These are phyloP conservation scores for Quercus phellos DNA, from an alignment of 331 rosid genomes.

Conservation along the genomic window DNA sequence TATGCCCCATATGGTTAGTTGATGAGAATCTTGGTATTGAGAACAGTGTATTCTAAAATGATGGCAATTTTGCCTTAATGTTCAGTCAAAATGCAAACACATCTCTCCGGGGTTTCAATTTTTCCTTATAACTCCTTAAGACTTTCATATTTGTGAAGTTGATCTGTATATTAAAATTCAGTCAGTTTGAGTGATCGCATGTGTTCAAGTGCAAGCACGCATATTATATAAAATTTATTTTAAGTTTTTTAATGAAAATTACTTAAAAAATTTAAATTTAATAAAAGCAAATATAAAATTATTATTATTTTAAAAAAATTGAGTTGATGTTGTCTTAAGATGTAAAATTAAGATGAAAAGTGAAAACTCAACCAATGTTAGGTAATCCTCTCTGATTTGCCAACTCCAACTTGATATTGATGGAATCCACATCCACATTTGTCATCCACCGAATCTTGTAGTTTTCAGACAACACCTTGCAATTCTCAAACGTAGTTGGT, in stretches of 20 bases:
- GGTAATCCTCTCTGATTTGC: constrained; percentile 20
- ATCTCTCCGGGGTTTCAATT: too few relatives aligned
- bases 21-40: background rate
- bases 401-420: constrained; percentile 77
- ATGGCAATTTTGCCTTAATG: background rate
- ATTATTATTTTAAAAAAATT: too few relatives aligned
- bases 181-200: too few relatives aligned
- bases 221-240: background rate
- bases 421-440: constrained; percentile 37
- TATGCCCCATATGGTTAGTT: background rate
- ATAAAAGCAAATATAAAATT: too few relatives aligned
- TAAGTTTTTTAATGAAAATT: too few relatives aligned
- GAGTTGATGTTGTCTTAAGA: too few relatives aligned
- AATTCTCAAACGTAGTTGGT: constrained; percentile 70
- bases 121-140: too few relatives aligned
- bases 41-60: background rate
- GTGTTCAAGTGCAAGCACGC: background rate
- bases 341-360: too few relatives aligned
- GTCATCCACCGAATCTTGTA: constrained; percentile 72
- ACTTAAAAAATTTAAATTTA: too few relatives aligned
- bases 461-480: constrained; percentile 54
- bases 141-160: too few relatives aligned
- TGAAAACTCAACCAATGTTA: too few relatives aligned
- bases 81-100: background rate
- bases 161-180: too few relatives aligned